Conservation (phyloP, 768 basidiomycete genomes). For the Daedalea quercina region DNA sequence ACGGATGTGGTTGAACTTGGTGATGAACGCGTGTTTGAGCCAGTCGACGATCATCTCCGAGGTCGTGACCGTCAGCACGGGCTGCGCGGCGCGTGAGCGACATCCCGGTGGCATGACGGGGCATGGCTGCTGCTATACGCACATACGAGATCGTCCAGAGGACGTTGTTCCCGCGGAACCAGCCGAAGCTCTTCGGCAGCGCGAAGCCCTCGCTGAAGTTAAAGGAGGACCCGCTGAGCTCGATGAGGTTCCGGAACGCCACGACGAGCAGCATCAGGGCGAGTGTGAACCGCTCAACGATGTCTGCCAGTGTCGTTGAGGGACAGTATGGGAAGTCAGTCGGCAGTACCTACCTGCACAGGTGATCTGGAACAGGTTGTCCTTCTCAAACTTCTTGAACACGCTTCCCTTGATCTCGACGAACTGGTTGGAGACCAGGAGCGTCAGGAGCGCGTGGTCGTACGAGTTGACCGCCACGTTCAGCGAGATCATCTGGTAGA, state of each 20-base stretch:
- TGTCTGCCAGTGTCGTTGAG: conserved; percentile 46
- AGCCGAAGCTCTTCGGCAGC: conserved; percentile 79
- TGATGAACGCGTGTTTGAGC: conserved; percentile 99
- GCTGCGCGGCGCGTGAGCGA: conserved; percentile 44
- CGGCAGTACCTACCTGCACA: conserved; percentile 66
- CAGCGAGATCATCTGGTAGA: conserved; percentile 90
- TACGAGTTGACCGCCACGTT: conserved; percentile 99
- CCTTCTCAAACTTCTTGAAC: conserved; percentile 99
- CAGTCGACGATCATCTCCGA: conserved; percentile 97
- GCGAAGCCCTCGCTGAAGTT: conserved; percentile 64
- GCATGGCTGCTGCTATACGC: too few species aligned
- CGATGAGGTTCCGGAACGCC: conserved; percentile 91
- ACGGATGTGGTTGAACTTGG: conserved; percentile 98
- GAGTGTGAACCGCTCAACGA: conserved; percentile 94
- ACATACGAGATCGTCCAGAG: conserved; percentile 90
- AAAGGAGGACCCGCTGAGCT: conserved; percentile 87
- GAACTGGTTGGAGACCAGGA: conserved; percentile 96
- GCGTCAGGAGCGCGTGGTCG: conserved; percentile 88
- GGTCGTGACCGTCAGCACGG: conserved; percentile 82
- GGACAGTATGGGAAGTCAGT: background rate
- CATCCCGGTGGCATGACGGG: too few species aligned
- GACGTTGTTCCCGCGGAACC: conserved; percentile 73
- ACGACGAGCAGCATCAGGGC: conserved; percentile 87
- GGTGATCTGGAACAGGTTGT: conserved; percentile 96
- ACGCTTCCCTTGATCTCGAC: conserved; percentile 99